Base-by-base conservation (phyloP, 371 early-diverging fungal species). In the Mucor circinelloides region DNA sequence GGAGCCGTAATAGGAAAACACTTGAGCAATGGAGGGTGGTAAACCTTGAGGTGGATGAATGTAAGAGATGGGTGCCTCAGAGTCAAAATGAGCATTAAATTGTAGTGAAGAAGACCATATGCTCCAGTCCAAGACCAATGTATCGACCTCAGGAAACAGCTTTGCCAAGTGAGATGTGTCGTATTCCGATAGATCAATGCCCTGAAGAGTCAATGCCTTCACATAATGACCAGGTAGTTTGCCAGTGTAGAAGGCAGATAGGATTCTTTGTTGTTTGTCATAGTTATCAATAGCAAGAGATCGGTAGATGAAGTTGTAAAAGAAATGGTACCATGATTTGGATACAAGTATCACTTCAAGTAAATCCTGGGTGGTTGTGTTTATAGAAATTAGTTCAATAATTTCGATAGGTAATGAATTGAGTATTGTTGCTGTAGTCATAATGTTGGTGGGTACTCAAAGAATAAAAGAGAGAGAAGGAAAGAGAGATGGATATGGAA, bases 31-130 rank as follows among this genome's bases (percentile, higher is more conserved):
- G 0, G 25, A 21, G 17, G 60, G 60, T 12, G 64, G 46, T 13
- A 64, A 23, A 28, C 69, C 69, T 55, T 55, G 60, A 34, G 69
- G 34, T 38, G 69, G 69, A 38, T 63, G 59, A 38, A 62, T 63
- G 31, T 40, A 58, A 15, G 62, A 62, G 15, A 62, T 58, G 19
- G 58, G 66, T 23, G 44, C 58, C 0, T 65, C 31, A 10, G 65
- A 4, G 57, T 65, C 60, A 28, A 55, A 60, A 27, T 57, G 27
- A n/a, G 42, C 17, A 44, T 50, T 32, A 19, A 5, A 59, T 23
- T 25, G 36, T 1, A 25, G 2, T 1, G 52, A 42, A 23, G 32
- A 23, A 17, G 60, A n/a, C 64, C 65, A 69, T 1, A 69, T 42
- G 10, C 21, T 54, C 69, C 69, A 69, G 30, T 69, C 64, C 30